These are phyloP conservation scores for Amphirosellinia nigrospora DNA, from an alignment of 495 filamentous ascomycete species.

Conservation along the genomic window DNA sequence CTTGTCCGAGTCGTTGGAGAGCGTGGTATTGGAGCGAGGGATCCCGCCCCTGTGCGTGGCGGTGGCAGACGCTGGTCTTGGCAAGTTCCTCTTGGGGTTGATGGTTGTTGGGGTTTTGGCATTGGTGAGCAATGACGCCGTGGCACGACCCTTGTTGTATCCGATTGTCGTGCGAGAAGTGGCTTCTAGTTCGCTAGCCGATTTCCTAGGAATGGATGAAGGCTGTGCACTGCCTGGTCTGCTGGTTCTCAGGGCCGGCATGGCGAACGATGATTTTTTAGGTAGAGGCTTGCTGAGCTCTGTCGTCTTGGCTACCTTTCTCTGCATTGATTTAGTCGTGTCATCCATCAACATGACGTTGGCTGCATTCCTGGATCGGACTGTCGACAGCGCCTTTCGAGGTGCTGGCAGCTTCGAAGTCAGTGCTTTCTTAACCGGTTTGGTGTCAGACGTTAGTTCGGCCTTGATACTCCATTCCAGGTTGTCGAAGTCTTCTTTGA, in stretches of 20 bases:
- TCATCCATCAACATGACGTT: constrained; percentile 49
- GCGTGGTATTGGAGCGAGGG: constrained; percentile 45
- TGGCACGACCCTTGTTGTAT: constrained; percentile 75
- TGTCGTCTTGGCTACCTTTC: constrained; percentile 33
- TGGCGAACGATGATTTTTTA: constrained; percentile 44
- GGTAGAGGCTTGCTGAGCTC: constrained; percentile 36
- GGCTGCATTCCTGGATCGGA: constrained; percentile 46
- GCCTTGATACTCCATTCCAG: constrained; percentile 57
- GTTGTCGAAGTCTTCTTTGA: constrained; percentile 62
- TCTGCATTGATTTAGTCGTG: constrained; percentile 39
- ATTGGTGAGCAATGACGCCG: constrained; percentile 53
- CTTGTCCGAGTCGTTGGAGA: constrained; percentile 47
- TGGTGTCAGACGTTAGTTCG: constrained; percentile 43
- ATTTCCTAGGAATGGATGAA: constrained; percentile 42
- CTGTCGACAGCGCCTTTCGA: constrained; percentile 30
- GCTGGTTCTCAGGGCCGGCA: constrained; percentile 43
- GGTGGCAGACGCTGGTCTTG: constrained; percentile 26
- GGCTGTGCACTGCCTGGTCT: constrained; percentile 43
- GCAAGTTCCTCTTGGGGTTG: background rate
- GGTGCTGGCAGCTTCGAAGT: constrained; percentile 35
- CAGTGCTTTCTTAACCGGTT: constrained; percentile 23
- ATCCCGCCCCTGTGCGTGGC: constrained; percentile 25
- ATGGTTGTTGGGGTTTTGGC: constrained; percentile 24
- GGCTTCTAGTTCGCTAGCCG: constrained; percentile 62
- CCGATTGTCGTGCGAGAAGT: constrained; percentile 79